These are phyloP conservation scores for Epichloe aotearoae DNA, from an alignment of 2,329 filamentous ascomycete genomes.

Conservation along the genomic window DNA sequence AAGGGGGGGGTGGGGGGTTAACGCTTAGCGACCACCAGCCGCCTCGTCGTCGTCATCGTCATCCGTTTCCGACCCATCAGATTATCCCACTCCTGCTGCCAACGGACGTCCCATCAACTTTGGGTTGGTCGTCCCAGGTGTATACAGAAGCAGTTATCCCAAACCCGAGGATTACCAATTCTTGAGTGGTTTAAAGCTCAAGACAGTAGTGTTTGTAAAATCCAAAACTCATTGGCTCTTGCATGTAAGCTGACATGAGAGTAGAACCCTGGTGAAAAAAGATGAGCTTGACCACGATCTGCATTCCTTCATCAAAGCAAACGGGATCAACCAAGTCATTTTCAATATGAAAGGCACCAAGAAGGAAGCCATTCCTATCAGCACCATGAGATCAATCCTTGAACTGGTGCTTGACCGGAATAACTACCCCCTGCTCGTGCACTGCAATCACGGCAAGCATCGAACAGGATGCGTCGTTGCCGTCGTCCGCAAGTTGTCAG, in stretches of 20 bases:
- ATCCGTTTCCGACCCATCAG: constrained; percentile 3
- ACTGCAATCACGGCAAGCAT: constrained; percentile 93
- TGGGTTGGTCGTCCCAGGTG: constrained; percentile 55
- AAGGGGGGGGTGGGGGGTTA: not conserved
- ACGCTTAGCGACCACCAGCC: not conserved
- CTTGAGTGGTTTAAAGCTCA: constrained; percentile 53
- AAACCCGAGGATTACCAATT: constrained; percentile 56
- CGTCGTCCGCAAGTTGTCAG: constrained; percentile 59
- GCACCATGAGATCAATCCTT: constrained; percentile 59
- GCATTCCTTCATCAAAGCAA: constrained; percentile 47
- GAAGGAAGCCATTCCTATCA: constrained; percentile 54
- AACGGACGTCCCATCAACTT: constrained; percentile 53
- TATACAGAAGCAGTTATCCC: constrained; percentile 78
- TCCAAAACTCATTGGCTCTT: not conserved
- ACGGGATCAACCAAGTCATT: constrained; percentile 58
- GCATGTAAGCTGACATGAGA: constrained; percentile 6
- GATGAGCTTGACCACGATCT: constrained; percentile 41
- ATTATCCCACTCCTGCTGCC: constrained; percentile 12
- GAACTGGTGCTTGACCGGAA: constrained; percentile 54
- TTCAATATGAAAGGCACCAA: constrained; percentile 84
- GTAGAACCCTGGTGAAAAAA: constrained; percentile 49
- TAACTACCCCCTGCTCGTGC: constrained; percentile 72
- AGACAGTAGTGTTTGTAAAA: constrained; percentile 59
- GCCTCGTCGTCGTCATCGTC: not conserved
- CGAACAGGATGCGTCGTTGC: constrained; percentile 83